These are phyloP conservation scores for Rhizophora apiculata DNA, from an alignment of 345 rosid species.

Conservation along the genomic window DNA sequence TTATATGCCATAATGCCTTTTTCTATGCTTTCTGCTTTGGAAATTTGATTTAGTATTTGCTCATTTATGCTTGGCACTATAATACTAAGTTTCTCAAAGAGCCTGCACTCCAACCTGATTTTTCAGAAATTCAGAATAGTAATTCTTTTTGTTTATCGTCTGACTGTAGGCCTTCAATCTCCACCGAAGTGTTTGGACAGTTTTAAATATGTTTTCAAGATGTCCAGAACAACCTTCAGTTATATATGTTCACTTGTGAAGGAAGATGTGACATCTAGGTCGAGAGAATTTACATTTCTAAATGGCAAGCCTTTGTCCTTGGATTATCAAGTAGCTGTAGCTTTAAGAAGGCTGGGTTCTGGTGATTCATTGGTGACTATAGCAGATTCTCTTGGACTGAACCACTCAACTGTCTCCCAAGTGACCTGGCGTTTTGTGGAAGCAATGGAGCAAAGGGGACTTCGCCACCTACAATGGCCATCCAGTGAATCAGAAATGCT, in stretches of 20 bases:
- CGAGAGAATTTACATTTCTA: slow-evolving; percentile 36
- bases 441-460: slow-evolving; percentile 58
- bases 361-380: slow-evolving; percentile 46
- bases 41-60: too few relatives aligned
- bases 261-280: slow-evolving; percentile 42
- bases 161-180: slow-evolving; percentile 41
- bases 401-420: slow-evolving; percentile 59
- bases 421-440: slow-evolving; percentile 68
- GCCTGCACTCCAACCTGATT: neutral
- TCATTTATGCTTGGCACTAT: too few relatives aligned
- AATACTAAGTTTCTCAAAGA: neutral
- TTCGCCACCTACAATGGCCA: slow-evolving; percentile 59
- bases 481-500: slow-evolving; percentile 35
- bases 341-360: slow-evolving; percentile 55
- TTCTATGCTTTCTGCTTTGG: too few relatives aligned
- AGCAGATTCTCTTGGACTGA: slow-evolving; percentile 55
- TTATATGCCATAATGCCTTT: too few relatives aligned
- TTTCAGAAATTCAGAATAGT: neutral
- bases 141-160: slow-evolving; percentile 10
- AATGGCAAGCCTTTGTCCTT: slow-evolving; percentile 47
- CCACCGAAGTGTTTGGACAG: slow-evolving; percentile 37
- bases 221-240: slow-evolving; percentile 48
- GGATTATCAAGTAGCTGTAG: slow-evolving; percentile 56
- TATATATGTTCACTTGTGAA: slow-evolving; percentile 58
- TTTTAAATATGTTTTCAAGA: slow-evolving; percentile 40